Base-by-base conservation (phyloP, 2,329 filamentous ascomycete species). In the Diplocarpon mali region DNA sequence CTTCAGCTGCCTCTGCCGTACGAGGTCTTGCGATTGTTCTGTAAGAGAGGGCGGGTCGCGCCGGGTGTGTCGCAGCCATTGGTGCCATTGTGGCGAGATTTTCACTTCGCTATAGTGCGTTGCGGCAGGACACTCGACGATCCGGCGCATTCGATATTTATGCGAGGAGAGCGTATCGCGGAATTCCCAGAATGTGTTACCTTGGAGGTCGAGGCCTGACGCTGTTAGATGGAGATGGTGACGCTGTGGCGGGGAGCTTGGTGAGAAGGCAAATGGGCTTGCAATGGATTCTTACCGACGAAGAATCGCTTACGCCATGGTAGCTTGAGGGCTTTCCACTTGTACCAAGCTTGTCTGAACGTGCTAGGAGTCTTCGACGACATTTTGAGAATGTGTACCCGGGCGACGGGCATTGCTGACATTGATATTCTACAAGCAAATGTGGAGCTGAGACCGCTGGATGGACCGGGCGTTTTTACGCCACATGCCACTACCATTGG, bases 151-250 rank as follows among this genome's bases (percentile, higher is more conserved):
- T 52, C 74, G 72, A 29, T 59, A 53, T 37, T 61, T 47, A 39
- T 67, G 63, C 30, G 62, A 56, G 46, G 55, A 47, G 29, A 54
- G 48, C 5, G 46, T 48, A 52, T 79, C 71, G 47, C 69, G 70
- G 64, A 83, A 81, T 56, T 81, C 76, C 78, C 79, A 83, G 66
- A 74, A 83, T 3, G 78, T 81, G 64, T 83, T 82, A 44, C 78
- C 77, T 17, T 75, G 58, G 46, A 82, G 75, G 58, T 83, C 79
- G 55, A 73, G 68, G 52, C 79, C 78, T 82, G 51, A 38, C 13
- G 14, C 12, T 14, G 30, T 45, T 37, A 45, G 30, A 12, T 12
- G 31, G 17, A 31, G 29, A 31, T 16, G 37, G 28, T 9, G 16
- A 40, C 20, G 27, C 27, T 40, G 31, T n/a, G 24, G 16, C 29